Base-by-base conservation (phyloP, 2,329 filamentous ascomycete species). In the Beauveria varroae region DNA sequence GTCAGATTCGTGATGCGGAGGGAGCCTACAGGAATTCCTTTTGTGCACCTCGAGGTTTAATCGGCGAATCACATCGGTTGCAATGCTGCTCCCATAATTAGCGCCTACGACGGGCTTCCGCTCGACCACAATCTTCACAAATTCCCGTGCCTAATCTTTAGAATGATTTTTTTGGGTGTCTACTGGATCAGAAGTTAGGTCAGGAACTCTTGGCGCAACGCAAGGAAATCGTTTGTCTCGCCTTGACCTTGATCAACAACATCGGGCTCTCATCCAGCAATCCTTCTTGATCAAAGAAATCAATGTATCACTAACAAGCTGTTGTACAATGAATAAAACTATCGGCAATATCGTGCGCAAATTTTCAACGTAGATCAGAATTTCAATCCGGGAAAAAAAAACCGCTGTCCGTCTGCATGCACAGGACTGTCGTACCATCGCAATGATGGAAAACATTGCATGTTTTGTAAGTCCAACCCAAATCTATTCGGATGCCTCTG, bases 1-100 rank as follows among this genome's bases (percentile, higher is more conserved):
- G 70, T 68, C 70, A 41, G 69, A 72, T 30, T 69, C 68, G 44
- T 57, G 44, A 57, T 40, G 14, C 44, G 7, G 18, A 26, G 10
- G 22, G 20, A 20, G 22, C 22, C 44, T 8, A 10, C 12, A 7
- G 12, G n/a, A 28, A 26, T 6, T 28, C 6, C 10, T 46, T 2
- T 14, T 14, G 8, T 24, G 18, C 30, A n/a, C 18, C 18, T 24
- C 12, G 40, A 40, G 7, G 28, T 14, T 40, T 30, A 9, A 14
- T 40, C 20, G n/a, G 20, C 44, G 8, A 26, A n/a, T 26, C 20
- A 18, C 7, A 16, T 57, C 28, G 30, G 30, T 30, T 16, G 20
- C 44, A 40, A 49, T 40, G 8, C 30, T 22, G 28, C n/a, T 34
- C 22, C 12, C 54, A 46, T 57, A 16, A 18, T 18, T n/a, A 30